Base-by-base conservation (phyloP, 345 rosid species). In the Arabidopsis suecica region DNA sequence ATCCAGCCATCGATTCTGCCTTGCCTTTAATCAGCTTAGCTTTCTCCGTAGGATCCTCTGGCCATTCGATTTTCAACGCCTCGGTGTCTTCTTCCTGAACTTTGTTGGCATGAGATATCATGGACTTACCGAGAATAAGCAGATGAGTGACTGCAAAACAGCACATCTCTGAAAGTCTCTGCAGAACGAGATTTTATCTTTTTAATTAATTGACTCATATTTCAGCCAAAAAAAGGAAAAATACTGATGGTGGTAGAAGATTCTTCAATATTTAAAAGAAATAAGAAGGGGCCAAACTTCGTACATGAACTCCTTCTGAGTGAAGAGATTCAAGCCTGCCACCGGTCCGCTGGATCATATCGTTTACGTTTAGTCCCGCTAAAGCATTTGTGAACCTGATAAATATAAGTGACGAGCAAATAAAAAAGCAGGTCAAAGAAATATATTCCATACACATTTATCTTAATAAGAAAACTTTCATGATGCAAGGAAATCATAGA, bases 251-350 rank as follows among this genome's bases (percentile, higher is more conserved):
- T 41, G 22, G 22, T 58, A 53, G 41, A 53, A 37, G 10, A 49
- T 59, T 56, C 22, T 72, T 65, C 7, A 40, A 16, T 3, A 42
- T 65, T 30, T 36, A 72, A 55, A 44, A 30, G 49, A 14, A 8
- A 13, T 36, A 45, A 61, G 57, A 55, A 73, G 51, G 55, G 67
- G 61, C 73, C 42, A 50, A 69, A 74, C 69, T 81, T 41, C 90
- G 55, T 85, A 95, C 99, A 83, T 95, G 99, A 84, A 92, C 87
- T 50, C 99, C 98, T 80, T 95, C 98, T 7, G 99, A 90, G 82
- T 95, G 99, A 71, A 92, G 90, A 50, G 93, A 82, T 77, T 95
- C 99, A 34, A 91, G 86, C 76, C 99, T 87, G 82, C 94, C 88
- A 64, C 85, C 76, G 7, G 99, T 93, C 68, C 91, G 86, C 78